These are phyloP conservation scores for Botrytis pseudocinerea DNA, from an alignment of 2,329 filamentous ascomycete species.

Conservation along the genomic window DNA sequence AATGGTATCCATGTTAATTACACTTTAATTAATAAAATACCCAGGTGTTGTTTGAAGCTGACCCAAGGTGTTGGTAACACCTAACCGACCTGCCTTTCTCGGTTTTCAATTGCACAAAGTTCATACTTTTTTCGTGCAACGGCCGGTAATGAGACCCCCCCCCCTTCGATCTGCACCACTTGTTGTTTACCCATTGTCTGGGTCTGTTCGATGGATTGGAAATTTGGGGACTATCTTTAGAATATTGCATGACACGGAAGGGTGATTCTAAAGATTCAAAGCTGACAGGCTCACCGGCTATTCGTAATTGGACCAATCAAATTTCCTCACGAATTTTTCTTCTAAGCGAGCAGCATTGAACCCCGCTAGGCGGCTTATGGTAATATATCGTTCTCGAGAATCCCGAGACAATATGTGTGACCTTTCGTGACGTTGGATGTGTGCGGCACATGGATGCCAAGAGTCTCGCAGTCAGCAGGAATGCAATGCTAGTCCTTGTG, in stretches of 20 bases:
- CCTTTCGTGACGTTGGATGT: constrained; percentile 15
- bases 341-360: neutral
- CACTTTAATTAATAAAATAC: neutral
- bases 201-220: constrained; percentile 1
- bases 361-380: neutral
- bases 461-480: neutral
- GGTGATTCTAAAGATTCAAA: constrained; percentile 17
- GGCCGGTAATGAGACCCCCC: constrained; percentile 17
- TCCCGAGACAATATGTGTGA: constrained; percentile 2
- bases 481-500: neutral
- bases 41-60: neutral
- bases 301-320: constrained; percentile 20
- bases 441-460: constrained; percentile 16
- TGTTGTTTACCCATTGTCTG: constrained; percentile 18
- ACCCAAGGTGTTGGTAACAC: constrained; percentile 23
- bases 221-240: constrained; percentile 13
- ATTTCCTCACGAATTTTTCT: neutral
- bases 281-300: neutral
- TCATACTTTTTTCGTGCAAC: neutral
- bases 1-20: neutral
- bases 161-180: constrained; percentile 3
- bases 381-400: neutral
- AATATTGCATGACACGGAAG: constrained; percentile 10
- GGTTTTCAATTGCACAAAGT: neutral
- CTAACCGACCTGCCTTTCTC: constrained; percentile 13